Evolutionary conservation across 2,329 filamentous ascomycete species (phyloP).

Genomic region (Penicillium sp.): DNA sequence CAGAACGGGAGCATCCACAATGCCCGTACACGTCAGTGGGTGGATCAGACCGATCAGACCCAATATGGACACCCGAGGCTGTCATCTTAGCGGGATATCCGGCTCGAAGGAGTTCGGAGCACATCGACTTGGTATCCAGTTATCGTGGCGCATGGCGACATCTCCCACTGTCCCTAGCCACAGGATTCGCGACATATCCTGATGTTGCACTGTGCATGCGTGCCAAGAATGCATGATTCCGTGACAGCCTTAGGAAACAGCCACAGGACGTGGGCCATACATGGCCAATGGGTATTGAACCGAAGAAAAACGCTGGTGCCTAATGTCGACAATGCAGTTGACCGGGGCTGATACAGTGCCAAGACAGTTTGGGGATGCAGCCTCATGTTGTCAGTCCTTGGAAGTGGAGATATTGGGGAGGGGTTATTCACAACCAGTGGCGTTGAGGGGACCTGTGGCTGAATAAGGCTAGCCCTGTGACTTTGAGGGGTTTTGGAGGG

Average conservation of each 20-base stretch:
- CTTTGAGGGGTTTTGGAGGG: background rate
- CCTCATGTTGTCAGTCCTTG: conserved; percentile 13
- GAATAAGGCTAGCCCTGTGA: conserved; percentile 9
- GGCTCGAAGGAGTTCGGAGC: background rate
- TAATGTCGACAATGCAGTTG: conserved; percentile 6
- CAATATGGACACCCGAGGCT: background rate
- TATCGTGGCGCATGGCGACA: conserved; percentile 19
- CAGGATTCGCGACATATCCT: conserved; percentile 4
- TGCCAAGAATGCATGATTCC: conserved; percentile 15
- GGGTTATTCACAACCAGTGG: background rate
- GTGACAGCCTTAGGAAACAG: conserved; percentile 1
- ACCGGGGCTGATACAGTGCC: conserved; percentile 1
- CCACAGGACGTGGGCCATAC: background rate
- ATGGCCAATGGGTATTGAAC: background rate
- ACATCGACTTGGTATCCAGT: background rate
- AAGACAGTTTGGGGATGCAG: conserved; percentile 9
- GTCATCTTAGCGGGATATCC: background rate
- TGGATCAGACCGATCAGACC: background rate
- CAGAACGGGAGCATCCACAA: background rate
- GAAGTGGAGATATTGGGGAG: conserved; percentile 1
- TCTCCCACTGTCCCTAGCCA: conserved; percentile 14
- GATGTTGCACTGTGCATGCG: conserved; percentile 17
- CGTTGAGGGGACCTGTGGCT: conserved; percentile 4
- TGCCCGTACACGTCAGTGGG: background rate
- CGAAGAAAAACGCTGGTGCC: conserved; percentile 19